Evolutionary conservation across 441 rosid genomes (phyloP), one percentile per base, ranked within the genome.

Genomic region (Macaranga tanarius): DNA sequence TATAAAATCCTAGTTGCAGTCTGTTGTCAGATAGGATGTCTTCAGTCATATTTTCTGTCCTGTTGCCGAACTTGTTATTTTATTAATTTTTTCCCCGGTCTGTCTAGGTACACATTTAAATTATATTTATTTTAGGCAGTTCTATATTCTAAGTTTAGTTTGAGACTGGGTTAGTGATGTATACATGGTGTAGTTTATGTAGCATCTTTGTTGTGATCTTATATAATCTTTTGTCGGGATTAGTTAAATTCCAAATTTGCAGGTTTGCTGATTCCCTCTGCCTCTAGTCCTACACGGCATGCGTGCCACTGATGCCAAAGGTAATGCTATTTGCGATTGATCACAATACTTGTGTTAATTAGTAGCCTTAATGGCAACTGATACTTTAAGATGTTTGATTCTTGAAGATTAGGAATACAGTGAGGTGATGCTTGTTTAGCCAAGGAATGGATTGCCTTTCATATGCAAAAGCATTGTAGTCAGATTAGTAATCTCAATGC

Each of bases 11-110:
- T 70, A 67, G 76, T 75, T 68, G 62, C 73, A 75, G 34, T 74
- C 72, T 76, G 57, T 66, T 65, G 48, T 79, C 77, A 72, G 80
- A 79, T 81, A 71, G 84, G 78, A 55, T 62, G 28, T 9, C 69
- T 47, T 54, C 61, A 44, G 34, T 67, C 60, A 47, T 31, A 38
- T 45, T 38, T 7, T 62, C 45, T 17, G 45, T 48, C 25, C 22
- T 69, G 54, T 44, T 6, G 20, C 31, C 31, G 12, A 40, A 62
- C 59, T 51, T 52, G 15, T 26, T 12, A 62, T 72, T 63, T 20
- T 16, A 50, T 71, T 71, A 3, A 20, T 45, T 73, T 62, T 60
- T 57, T 58, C 16, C 63, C 45, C 47, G 25, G 69, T 60, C 71
- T 67, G 57, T 48, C 62, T 62, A 74, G 84, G n/a, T 17, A 64